phyloP scores from a whole-genome alignment of 192 early-diverging fungal species.

The Coemansia sp. region DNA sequence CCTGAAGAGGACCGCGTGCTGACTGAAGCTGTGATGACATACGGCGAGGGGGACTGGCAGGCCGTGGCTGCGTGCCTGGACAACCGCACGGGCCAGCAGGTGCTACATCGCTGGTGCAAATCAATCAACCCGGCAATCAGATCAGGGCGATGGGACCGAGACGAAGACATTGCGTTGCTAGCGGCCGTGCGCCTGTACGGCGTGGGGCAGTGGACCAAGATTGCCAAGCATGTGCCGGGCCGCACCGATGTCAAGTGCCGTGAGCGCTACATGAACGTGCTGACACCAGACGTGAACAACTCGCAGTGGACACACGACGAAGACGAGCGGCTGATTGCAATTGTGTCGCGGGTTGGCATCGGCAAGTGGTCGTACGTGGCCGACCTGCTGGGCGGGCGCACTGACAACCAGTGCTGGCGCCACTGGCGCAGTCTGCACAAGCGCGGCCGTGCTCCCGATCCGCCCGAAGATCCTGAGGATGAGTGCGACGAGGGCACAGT shows the following conservation, averaged over 20 bases:
- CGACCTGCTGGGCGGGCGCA: conserved; percentile 48
- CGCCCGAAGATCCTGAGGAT: conserved; percentile 32
- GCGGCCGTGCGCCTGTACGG: conserved; percentile 67
- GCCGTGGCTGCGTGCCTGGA: conserved; percentile 63
- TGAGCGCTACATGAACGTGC: conserved; percentile 72
- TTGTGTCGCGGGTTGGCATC: conserved; percentile 48
- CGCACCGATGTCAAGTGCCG: conserved; percentile 77
- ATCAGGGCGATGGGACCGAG: conserved; percentile 62
- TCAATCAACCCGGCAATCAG: conserved; percentile 65
- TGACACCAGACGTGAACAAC: conserved; percentile 58
- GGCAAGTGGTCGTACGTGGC: conserved; percentile 61
- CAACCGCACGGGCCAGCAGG: conserved; percentile 68
- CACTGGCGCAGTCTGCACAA: conserved; percentile 55
- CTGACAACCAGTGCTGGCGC: conserved; percentile 59
- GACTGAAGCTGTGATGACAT: conserved; percentile 59
- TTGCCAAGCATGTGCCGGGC: conserved; percentile 66
- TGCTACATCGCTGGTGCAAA: conserved; percentile 71
- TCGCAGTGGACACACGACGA: conserved; percentile 57
- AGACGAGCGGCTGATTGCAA: conserved; percentile 45
- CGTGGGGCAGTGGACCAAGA: conserved; percentile 65
- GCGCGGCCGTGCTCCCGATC: conserved; percentile 50
- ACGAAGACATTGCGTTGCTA: conserved; percentile 66
- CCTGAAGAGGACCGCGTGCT: conserved; percentile 65
- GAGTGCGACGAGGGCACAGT: conserved; percentile 50
- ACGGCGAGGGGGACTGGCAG: conserved; percentile 74